Percentiles rank a stretch among this genome's conserved stretches.
Evolutionary conservation across 441 rosid species (phyloP).

Genomic region (Erysimum pusillum): DNA sequence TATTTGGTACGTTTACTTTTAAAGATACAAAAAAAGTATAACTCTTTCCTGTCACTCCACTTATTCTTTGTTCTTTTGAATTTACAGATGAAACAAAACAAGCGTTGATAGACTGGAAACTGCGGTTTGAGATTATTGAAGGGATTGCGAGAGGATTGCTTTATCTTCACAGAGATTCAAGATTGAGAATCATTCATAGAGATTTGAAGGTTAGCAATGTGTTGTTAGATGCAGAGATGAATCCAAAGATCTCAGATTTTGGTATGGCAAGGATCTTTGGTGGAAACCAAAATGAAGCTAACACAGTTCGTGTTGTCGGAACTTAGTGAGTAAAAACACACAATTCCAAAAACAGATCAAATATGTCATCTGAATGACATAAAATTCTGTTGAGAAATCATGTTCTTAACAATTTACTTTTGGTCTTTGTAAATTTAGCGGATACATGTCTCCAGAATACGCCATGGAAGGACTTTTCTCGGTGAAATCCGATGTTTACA

Average conservation of each 20-base stretch:
- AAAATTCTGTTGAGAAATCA: not conserved
- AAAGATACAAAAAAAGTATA: not conserved
- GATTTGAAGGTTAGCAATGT: slow-evolving; percentile 82
- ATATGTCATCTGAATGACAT: not conserved
- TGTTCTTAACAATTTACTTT: slow-evolving; percentile 10
- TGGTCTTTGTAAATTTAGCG: slow-evolving; percentile 55
- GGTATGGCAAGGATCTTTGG: slow-evolving; percentile 90
- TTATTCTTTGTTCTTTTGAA: slow-evolving; percentile 17
- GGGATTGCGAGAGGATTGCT: slow-evolving; percentile 81
- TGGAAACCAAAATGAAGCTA: slow-evolving; percentile 52
- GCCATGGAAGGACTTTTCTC: slow-evolving; percentile 97
- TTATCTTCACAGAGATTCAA: slow-evolving; percentile 81
- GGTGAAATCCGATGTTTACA: slow-evolving; percentile 85
- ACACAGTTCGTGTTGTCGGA: slow-evolving; percentile 68
- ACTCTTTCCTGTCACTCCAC: slow-evolving; percentile 2
- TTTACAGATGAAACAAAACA: slow-evolving; percentile 62
- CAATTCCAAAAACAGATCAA: not conserved
- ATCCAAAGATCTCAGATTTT: slow-evolving; percentile 79
- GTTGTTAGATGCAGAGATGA: slow-evolving; percentile 69
- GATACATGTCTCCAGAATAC: slow-evolving; percentile 95
- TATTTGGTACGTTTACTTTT: slow-evolving; percentile 62
- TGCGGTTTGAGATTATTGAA: slow-evolving; percentile 72
- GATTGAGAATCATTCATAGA: slow-evolving; percentile 81
- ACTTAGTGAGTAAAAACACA: slow-evolving; percentile 66
- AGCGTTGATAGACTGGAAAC: slow-evolving; percentile 67